Evolutionary conservation across 345 rosid genomes (phyloP).

Genomic region (Corchorus capsularis): DNA sequence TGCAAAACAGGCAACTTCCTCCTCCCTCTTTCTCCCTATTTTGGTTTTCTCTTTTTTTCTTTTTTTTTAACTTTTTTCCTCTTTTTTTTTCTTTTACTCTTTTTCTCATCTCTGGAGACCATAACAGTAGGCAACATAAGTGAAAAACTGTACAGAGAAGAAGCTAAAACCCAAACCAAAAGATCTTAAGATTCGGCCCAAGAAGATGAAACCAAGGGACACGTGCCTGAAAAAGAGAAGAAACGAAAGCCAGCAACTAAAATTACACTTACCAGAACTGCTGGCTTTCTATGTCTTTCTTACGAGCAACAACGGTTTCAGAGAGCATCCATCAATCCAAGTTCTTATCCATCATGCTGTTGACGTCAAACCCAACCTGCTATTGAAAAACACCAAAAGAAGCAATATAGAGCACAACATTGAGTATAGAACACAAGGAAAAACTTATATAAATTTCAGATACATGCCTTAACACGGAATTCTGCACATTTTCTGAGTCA

Average conservation of each 20-base stretch:
- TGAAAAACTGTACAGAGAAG: background rate
- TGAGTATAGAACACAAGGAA: slow-evolving; percentile 1
- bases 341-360: slow-evolving; percentile 25
- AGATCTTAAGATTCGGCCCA: slow-evolving; percentile 3
- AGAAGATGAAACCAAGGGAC: slow-evolving; percentile 10
- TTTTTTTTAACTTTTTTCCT: background rate
- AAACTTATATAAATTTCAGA: background rate
- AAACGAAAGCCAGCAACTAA: slow-evolving; percentile 60
- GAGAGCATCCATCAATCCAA: background rate
- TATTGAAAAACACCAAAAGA: slow-evolving; percentile 21
- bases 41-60: background rate
- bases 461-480: slow-evolving; percentile 47
- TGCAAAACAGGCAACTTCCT: background rate
- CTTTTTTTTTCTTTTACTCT: background rate
- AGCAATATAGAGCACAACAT: slow-evolving; percentile 31
- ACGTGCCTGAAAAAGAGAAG: slow-evolving; percentile 49
- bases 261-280: slow-evolving; percentile 54
- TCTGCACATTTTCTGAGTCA: slow-evolving; percentile 38
- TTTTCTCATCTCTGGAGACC: background rate
- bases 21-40: background rate
- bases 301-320: slow-evolving; percentile 3
- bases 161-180: background rate
- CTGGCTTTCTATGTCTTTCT: slow-evolving; percentile 51
- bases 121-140: background rate
- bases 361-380: slow-evolving; percentile 49